Evolutionary conservation across 495 filamentous ascomycete species (phyloP).

Genomic region (Parachaetomium inaequale): DNA sequence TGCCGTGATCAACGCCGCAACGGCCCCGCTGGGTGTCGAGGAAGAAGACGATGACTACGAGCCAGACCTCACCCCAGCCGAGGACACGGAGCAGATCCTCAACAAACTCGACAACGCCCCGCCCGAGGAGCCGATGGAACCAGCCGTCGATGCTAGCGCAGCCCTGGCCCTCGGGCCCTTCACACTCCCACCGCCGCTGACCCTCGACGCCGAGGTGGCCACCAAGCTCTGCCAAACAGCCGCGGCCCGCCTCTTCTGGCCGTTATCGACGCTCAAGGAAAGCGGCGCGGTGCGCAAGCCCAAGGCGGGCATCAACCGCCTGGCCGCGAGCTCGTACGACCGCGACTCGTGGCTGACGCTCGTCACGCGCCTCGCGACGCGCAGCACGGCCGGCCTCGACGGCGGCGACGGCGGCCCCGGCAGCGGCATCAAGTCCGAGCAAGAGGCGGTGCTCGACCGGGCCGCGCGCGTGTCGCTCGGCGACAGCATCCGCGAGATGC

Average conservation of each 20-base stretch:
- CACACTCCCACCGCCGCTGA: constrained; percentile 72
- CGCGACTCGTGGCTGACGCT: constrained; percentile 88
- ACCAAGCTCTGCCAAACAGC: constrained; percentile 64
- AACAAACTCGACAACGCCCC: constrained; percentile 66
- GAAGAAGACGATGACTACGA: constrained; percentile 85
- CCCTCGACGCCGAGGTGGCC: constrained; percentile 63
- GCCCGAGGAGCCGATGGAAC: constrained; percentile 42
- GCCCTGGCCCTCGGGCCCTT: constrained; percentile 60
- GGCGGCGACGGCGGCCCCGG: constrained; percentile 26
- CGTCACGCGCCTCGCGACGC: constrained; percentile 79
- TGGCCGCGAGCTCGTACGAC: constrained; percentile 82
- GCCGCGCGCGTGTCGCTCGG: constrained; percentile 42
- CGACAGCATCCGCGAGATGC: constrained; percentile 68
- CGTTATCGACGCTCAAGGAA: constrained; percentile 62
- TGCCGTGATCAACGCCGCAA: constrained; percentile 46
- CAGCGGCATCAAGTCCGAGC: constrained; percentile 50
- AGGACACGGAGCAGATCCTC: constrained; percentile 66
- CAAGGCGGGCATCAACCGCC: constrained; percentile 68
- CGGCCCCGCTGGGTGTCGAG: constrained; percentile 51
- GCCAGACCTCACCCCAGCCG: constrained; percentile 69
- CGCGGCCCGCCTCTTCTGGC: constrained; percentile 70
- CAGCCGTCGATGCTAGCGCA: constrained; percentile 35
- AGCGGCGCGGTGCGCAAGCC: constrained; percentile 49
- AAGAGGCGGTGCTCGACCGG: constrained; percentile 31
- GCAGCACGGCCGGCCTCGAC: constrained; percentile 66